Percentiles rank a stretch among this genome's conserved stretches.
These are phyloP conservation scores for Volutella citrinella DNA, from an alignment of 2,329 filamentous ascomycete genomes.

Conservation along the genomic window DNA sequence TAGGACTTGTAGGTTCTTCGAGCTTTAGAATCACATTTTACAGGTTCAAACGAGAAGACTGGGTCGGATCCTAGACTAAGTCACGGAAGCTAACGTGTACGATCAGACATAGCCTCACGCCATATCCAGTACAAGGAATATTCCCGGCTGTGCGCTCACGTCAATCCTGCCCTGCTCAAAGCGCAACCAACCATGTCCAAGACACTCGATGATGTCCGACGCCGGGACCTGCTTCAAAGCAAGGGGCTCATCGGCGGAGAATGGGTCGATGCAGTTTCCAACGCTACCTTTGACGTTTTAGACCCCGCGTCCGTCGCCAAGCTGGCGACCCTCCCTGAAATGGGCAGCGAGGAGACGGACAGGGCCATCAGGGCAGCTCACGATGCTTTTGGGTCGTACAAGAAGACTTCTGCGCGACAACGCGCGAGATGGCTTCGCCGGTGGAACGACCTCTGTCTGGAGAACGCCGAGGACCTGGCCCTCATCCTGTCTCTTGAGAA, in stretches of 20 bases:
- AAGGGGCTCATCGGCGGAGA: slow-evolving; percentile 2
- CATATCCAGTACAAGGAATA: no score
- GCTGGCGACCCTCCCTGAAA: slow-evolving; percentile 70
- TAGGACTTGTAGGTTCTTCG: no score
- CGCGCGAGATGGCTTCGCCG: slow-evolving; percentile 52
- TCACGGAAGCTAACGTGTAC: no score
- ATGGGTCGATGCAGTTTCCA: slow-evolving; percentile 4
- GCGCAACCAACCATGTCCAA: no score
- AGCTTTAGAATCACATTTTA: no score
- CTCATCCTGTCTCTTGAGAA: slow-evolving; percentile 67
- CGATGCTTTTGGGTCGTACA: slow-evolving; percentile 51
- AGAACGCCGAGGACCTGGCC: slow-evolving; percentile 62
- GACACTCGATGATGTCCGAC: no score
- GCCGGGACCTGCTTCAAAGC: slow-evolving; percentile 3
- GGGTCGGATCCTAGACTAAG: no score
- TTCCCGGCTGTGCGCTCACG: no score
- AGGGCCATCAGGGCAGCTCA: slow-evolving; percentile 66
- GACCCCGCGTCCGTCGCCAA: slow-evolving; percentile 66
- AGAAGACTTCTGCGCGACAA: slow-evolving; percentile 54
- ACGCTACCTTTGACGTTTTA: slow-evolving; percentile 20
- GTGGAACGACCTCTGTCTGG: slow-evolving; percentile 63
- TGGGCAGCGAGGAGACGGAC: slow-evolving; percentile 62
- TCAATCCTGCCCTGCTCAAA: no score
- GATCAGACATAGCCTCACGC: no score
- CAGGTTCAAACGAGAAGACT: no score